Percentiles rank a stretch among this genome's conserved stretches.
Evolutionary conservation across 176 grass and related monocot species (phyloP).

Genomic region (Cenchrus purpureus): DNA sequence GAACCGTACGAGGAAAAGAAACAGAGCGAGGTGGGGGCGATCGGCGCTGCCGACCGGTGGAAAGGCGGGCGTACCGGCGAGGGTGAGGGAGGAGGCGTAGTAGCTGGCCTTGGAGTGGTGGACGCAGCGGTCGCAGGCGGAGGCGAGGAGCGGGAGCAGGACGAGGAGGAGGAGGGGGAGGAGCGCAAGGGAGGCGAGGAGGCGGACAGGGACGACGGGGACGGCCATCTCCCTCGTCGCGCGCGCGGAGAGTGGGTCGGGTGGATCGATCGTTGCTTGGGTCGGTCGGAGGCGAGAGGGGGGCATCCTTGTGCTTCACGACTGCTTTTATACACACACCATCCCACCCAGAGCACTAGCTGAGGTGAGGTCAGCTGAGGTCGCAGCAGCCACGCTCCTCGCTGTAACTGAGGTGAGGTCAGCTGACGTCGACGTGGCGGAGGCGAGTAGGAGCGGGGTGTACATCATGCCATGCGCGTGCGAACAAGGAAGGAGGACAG

Average conservation of each 20-base stretch:
- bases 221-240: slow-evolving; percentile 15
- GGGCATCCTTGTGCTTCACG: slow-evolving; percentile 38
- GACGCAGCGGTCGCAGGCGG: slow-evolving; percentile 80
- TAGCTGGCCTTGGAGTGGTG: slow-evolving; percentile 55
- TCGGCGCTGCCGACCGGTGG: no score
- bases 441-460: slow-evolving; percentile 28
- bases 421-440: no score
- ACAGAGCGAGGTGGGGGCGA: background rate
- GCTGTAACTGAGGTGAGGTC: background rate
- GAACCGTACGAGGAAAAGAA: background rate
- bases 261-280: background rate
- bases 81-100: slow-evolving; percentile 57
- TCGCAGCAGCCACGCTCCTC: no score
- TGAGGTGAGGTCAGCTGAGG: no score
- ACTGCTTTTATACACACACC: slow-evolving; percentile 51
- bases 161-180: slow-evolving; percentile 25
- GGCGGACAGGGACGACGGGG: slow-evolving; percentile 39
- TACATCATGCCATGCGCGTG: slow-evolving; percentile 8
- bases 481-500: background rate
- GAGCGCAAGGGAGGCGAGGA: slow-evolving; percentile 19
- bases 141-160: slow-evolving; percentile 33
- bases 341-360: background rate
- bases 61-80: slow-evolving; percentile 42
- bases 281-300: background rate
- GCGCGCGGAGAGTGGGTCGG: background rate